Evolutionary conservation across 164 flowering plant species (phyloP).

Genomic region (Liquidambar formosana): DNA sequence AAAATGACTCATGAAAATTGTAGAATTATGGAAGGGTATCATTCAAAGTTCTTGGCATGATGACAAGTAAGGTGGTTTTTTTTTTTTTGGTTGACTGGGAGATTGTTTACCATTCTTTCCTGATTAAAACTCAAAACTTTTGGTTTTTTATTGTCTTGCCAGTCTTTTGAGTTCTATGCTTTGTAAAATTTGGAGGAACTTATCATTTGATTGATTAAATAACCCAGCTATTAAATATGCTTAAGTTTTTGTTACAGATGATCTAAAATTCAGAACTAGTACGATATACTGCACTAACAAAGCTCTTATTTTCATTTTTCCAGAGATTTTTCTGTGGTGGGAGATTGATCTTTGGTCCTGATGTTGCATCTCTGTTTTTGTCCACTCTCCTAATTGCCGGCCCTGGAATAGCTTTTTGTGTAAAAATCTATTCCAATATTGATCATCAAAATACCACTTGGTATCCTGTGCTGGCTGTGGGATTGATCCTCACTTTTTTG

Average conservation of each 20-base stretch:
- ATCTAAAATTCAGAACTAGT: not conserved
- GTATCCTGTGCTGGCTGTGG: constrained; percentile 42
- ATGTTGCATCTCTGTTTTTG: constrained; percentile 64
- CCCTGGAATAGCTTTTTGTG: constrained; percentile 73
- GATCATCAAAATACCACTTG: constrained; percentile 25
- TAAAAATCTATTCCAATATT: constrained; percentile 35
- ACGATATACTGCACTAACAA: not conserved
- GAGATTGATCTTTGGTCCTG: constrained; percentile 90
- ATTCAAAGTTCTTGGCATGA: not conserved
- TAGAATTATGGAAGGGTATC: too few relatives aligned
- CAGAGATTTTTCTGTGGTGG: constrained; percentile 92
- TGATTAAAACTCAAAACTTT: not conserved
- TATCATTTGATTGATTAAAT: not conserved
- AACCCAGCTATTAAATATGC: not conserved
- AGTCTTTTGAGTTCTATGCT: not conserved
- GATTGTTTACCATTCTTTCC: not conserved
- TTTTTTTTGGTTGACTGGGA: not conserved
- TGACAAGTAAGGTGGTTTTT: too few relatives aligned
- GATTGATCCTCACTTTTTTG: constrained; percentile 48
- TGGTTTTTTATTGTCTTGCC: too few relatives aligned
- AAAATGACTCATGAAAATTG: too few relatives aligned
- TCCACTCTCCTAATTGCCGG: constrained; percentile 64
- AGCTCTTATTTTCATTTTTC: constrained; percentile 10
- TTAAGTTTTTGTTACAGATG: not conserved
- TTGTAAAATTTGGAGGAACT: not conserved